Percentiles rank a stretch among this genome's conserved stretches.
Evolutionary conservation across 805 yeast species (phyloP).

Genomic region (Zygosaccharomyces lentus): DNA sequence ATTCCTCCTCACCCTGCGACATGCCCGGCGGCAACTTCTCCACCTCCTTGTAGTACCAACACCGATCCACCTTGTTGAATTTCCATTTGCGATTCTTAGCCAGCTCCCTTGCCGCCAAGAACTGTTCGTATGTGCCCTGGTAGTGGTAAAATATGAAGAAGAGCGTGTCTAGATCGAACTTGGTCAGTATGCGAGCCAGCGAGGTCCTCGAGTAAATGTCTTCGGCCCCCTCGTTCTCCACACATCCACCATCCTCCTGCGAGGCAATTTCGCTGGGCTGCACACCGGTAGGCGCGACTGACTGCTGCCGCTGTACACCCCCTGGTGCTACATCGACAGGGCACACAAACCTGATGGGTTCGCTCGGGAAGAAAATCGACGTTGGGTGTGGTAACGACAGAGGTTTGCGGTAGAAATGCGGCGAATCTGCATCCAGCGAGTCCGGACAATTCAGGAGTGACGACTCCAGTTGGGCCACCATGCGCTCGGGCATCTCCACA

Average conservation of each 20-base stretch:
- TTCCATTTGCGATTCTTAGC: constrained; percentile 74
- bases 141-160: constrained; percentile 87
- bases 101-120: constrained; percentile 76
- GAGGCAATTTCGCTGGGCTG: constrained; percentile 30
- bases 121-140: constrained; percentile 67
- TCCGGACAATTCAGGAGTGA: constrained; percentile 90
- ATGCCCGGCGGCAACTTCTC: constrained; percentile 79
- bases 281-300: neutral
- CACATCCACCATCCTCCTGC: constrained; percentile 24
- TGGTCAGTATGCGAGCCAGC: constrained; percentile 59
- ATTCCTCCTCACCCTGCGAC: constrained; percentile 45
- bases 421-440: constrained; percentile 86
- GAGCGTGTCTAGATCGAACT: constrained; percentile 80
- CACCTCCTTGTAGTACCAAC: constrained; percentile 55
- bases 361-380: constrained; percentile 77
- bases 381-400: constrained; percentile 87
- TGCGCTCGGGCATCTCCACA: constrained; percentile 28
- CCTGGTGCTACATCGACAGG: constrained; percentile 17
- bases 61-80: constrained; percentile 39
- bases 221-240: constrained; percentile 14
- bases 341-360: constrained; percentile 34
- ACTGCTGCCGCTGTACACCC: constrained; percentile 6
- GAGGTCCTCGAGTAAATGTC: constrained; percentile 35
- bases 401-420: constrained; percentile 49
- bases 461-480: constrained; percentile 50